Evolutionary conservation across 2,329 filamentous ascomycete species (phyloP), one percentile per base, ranked within the genome.

Genomic region (Lasiodiplodia citricola): DNA sequence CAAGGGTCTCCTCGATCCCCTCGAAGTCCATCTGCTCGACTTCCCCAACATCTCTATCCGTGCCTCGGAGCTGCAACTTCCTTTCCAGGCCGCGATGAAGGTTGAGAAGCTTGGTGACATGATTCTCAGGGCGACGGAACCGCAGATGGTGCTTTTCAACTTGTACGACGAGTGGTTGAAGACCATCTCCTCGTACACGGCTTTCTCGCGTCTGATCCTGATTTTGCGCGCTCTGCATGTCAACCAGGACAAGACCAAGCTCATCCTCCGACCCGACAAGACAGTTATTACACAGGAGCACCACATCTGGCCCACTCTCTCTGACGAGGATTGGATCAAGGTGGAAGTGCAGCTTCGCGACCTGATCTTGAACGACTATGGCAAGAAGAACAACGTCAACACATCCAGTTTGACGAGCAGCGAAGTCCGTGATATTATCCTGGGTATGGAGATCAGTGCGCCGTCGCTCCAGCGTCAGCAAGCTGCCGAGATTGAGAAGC

Each of bases 381-480:
- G 96, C 78, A 99, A 98, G 88, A 99, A 99, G 88, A 99, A 99
- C 85, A 99, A 98, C 74, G 96, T 99, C 84, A 99, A 99, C 75
- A 95, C 96, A 14, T 96, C 96, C 18, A 97, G 94, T 79, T 86
- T 99, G 81, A 99, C 96, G 1, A 97, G 90, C 78, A 97, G 92
- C 75, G 96, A 99, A 88, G 96, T 99, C 63, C 91, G 96, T 75
- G 96, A 99, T 77, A 98, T 99, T 75, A 99, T 99, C 75, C 83
- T 99, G 71, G 96, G 96, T 87, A 99, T 99, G 96, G 96, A 99
- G 80, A 99, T 99, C 69, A 97, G 93, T 70, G 96, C 96, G 35
- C 96, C 96, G 28, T 98, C 95, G 1, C 92, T 99, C 90, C 96
- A 99, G 83, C 91, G 96, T 77, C 96, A 99, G 81, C 96, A 98